phyloP scores from a whole-genome alignment of 2,329 filamentous ascomycete genomes.

The Colletotrichum navitas region DNA sequence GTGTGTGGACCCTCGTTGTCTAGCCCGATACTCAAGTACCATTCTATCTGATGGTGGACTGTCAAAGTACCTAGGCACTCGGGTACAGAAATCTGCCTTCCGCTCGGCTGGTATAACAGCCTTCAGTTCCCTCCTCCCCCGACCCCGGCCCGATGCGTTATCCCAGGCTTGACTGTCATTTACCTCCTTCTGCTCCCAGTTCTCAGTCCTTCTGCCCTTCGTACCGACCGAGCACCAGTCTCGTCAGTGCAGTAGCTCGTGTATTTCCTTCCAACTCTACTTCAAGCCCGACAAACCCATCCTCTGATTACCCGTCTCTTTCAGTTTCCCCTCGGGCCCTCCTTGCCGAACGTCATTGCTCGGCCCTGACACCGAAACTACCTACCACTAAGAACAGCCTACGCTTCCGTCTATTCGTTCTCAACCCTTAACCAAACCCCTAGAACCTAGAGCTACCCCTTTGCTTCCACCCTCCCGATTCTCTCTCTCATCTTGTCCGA shows the following conservation, averaged over 20 bases:
- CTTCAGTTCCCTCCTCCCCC: neutral
- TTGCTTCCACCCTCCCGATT: neutral
- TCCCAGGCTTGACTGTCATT: neutral
- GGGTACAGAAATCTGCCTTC: neutral
- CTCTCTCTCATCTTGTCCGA: neutral
- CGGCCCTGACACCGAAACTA: neutral
- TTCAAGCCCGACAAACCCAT: neutral
- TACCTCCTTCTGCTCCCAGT: neutral
- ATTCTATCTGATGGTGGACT: no score
- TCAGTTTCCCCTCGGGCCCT: neutral
- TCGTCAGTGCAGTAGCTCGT: constrained; percentile 22
- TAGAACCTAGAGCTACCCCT: constrained; percentile 11
- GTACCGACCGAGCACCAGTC: neutral
- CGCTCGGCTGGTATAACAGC: constrained; percentile 23
- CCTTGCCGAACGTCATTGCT: neutral
- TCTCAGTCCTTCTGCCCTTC: constrained; percentile 1
- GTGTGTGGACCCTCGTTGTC: constrained; percentile 12
- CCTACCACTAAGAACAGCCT: neutral
- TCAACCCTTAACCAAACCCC: neutral
- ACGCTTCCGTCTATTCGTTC: neutral
- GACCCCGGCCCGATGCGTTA: neutral
- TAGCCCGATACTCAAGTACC: neutral
- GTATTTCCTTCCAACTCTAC: constrained; percentile 1
- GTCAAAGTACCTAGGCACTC: no score
- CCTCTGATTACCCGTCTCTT: neutral